Percentiles rank a stretch among this genome's conserved stretches.
Evolutionary conservation across 1,284 basidiomycete genomes (phyloP).

Genomic region (Leccinum subrobustum): DNA sequence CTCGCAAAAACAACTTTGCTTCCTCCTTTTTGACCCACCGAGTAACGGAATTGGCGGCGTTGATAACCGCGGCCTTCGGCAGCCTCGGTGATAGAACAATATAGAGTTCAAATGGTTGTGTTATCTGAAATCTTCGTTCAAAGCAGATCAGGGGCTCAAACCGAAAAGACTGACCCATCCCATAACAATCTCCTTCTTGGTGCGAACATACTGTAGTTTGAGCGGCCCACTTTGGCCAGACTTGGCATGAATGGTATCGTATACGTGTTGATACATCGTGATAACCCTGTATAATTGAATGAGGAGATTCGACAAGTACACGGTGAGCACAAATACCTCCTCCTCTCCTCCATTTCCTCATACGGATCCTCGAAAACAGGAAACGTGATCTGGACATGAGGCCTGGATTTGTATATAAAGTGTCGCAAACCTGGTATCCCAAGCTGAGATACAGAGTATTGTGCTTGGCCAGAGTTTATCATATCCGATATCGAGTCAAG

Average conservation of each 20-base stretch:
- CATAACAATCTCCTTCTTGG: conserved; percentile 84
- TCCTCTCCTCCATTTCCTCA: conserved; percentile 52
- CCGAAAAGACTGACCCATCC: conserved; percentile 67
- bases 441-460: conserved; percentile 69
- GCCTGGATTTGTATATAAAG: conserved; percentile 91
- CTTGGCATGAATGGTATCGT: conserved; percentile 84
- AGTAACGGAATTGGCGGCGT: conserved; percentile 85
- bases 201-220: conserved; percentile 83
- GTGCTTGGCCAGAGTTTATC: conserved; percentile 48
- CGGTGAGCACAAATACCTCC: conserved; percentile 43
- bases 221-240: conserved; percentile 74
- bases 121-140: conserved; percentile 58
- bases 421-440: conserved; percentile 88
- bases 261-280: conserved; percentile 81
- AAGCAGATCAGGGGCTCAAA: not conserved
- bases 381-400: conserved; percentile 84
- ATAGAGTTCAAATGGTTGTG: conserved; percentile 91
- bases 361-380: conserved; percentile 86
- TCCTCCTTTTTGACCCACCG: conserved; percentile 92
- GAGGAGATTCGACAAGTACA: conserved; percentile 2
- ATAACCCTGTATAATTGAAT: conserved; percentile 52
- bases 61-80: conserved; percentile 83
- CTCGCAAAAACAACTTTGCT: conserved; percentile 73
- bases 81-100: conserved; percentile 78
- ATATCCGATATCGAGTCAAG: conserved; percentile 49